phyloP scores from a whole-genome alignment of 1,139 yeast species.

The Magnusiomyces paraingens region DNA sequence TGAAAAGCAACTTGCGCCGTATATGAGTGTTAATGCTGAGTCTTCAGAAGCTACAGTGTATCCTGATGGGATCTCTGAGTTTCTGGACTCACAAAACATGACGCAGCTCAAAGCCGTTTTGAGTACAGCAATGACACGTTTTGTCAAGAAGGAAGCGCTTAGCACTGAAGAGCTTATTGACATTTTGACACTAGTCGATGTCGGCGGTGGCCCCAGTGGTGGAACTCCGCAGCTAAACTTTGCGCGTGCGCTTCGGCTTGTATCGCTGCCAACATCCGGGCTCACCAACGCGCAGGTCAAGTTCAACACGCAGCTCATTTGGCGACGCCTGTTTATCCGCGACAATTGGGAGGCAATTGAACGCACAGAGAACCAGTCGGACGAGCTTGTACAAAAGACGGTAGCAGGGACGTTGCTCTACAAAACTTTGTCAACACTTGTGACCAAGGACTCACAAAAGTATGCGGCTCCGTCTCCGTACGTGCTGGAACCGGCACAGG shows the following conservation, averaged over 20 bases:
- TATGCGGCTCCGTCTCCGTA: not conserved
- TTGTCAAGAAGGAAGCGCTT: conserved; percentile 41
- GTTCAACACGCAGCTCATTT: conserved; percentile 39
- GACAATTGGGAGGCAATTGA: conserved; percentile 50
- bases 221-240: conserved; percentile 33
- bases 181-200: conserved; percentile 47
- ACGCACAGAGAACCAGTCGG: conserved; percentile 40
- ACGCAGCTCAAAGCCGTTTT: conserved; percentile 18
- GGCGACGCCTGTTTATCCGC: conserved; percentile 59
- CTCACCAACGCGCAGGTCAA: conserved; percentile 27
- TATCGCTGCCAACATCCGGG: conserved; percentile 30
- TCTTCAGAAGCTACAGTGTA: conserved; percentile 2
- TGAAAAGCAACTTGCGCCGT: conserved; percentile 5
- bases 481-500: not conserved
- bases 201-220: conserved; percentile 20
- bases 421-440: conserved; percentile 11
- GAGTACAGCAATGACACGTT: conserved; percentile 33
- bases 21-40: not conserved
- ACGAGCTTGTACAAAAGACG: conserved; percentile 39
- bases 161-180: conserved; percentile 47
- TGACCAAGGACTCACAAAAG: not conserved
- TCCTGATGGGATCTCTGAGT: conserved; percentile 8
- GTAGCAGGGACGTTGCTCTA: conserved; percentile 44
- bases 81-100: conserved; percentile 13
- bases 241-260: conserved; percentile 39